Base-by-base conservation (phyloP, 164 flowering plant species). In the Akebia trifoliata region DNA sequence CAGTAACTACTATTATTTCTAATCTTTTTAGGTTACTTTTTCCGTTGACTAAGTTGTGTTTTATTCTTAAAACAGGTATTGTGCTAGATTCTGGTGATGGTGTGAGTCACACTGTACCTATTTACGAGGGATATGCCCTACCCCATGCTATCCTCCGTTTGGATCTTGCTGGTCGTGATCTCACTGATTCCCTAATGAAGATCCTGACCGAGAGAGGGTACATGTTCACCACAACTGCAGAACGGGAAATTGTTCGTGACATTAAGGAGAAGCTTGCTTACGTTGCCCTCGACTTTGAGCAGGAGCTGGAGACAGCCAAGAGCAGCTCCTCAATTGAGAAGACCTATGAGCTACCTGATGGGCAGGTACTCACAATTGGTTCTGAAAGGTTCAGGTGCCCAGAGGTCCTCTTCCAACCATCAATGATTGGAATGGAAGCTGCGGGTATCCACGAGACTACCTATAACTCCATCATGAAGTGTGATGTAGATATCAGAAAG, bases 201-300 rank as follows among this genome's bases (percentile, higher is more conserved):
- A 48, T 48, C 52, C 15, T 48, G 52, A 48, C 52, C 4, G 52
- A 48, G 28, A 48, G 52, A 48, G 52, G 52, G 52, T 48, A 48
- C 32, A 20, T 21, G 24, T 48, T 48, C 32, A 48, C 52, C 30
- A 48, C 52, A 15, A 48, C 52, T 8, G 52, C 52, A 4, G 52
- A 48, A 15, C 52, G 52, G 52, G 52, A 48, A 48, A 48, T 48
- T 28, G 52, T 48, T 11, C 52, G 52, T 48, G 52, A 48, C 52
- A 48, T 48, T 4, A 48, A 48, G 52, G 52, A 48, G n/a, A 48
- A 48, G 34, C 52, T 48, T 25, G 52, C 52, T 18, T 48, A 48
- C 14, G 52, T 48, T 7, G 52, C 52, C 6, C 34, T 48, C 15
- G 52, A 48, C 34, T 48, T 25, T 12, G 52, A 48, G 28, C 52